phyloP scores from a whole-genome alignment of 2,329 filamentous ascomycete species.

The Aspergillus amoenus region DNA sequence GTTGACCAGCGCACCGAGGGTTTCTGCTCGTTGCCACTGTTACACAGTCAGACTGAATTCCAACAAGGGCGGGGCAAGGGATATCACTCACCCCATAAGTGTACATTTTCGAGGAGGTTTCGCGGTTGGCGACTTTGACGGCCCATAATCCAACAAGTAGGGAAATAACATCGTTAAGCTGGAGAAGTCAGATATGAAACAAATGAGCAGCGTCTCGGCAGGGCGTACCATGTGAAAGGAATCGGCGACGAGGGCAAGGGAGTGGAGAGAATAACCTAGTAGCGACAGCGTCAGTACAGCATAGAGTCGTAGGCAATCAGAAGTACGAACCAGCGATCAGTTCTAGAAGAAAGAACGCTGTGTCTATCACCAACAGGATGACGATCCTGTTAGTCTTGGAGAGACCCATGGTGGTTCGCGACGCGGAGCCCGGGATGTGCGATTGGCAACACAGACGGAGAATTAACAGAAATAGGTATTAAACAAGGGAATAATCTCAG shows the following conservation, averaged over 20 bases:
- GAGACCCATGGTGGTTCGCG: constrained; percentile 65
- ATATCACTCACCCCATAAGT: constrained; percentile 76
- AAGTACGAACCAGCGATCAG: constrained; percentile 64
- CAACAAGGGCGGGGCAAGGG: constrained; percentile 18
- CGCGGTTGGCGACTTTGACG: constrained; percentile 81
- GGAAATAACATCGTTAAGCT: constrained; percentile 97
- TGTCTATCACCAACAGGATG: constrained; percentile 88
- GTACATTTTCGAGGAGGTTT: constrained; percentile 79
- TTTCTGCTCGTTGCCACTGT: constrained; percentile 95
- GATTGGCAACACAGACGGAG: neutral
- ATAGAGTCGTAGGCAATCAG: neutral
- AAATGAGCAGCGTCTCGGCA: neutral
- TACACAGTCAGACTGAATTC: constrained; percentile 11
- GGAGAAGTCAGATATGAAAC: neutral
- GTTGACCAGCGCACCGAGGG: constrained; percentile 92
- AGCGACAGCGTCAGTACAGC: constrained; percentile 14
- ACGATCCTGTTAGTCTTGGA: constrained; percentile 91
- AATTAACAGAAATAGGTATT: neutral
- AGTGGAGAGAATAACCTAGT: constrained; percentile 76
- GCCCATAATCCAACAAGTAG: constrained; percentile 92
- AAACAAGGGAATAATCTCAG: neutral
- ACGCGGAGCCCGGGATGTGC: constrained; percentile 23
- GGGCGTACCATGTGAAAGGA: constrained; percentile 89
- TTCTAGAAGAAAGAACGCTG: constrained; percentile 86
- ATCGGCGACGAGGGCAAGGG: constrained; percentile 90